Base-by-base conservation (phyloP, 2,329 filamentous ascomycete species). In the Trichoderma oligosporum region DNA sequence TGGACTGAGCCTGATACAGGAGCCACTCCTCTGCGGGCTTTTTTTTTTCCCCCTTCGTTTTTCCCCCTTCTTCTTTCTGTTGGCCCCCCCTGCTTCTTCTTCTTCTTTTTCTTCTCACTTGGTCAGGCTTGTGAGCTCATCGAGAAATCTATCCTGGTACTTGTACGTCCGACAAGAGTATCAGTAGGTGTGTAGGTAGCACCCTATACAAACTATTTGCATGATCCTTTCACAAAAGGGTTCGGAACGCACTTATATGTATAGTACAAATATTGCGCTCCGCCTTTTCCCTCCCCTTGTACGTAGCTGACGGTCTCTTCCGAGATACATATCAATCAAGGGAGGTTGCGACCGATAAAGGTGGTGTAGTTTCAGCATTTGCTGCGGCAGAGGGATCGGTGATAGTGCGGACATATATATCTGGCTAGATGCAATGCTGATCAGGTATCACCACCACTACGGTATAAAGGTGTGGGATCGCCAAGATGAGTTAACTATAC, bases 241-340 rank as follows among this genome's bases (percentile, higher is more conserved):
- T 29, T 24, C 39, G 31, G 51, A 45, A 54, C 51, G 51, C 39
- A 18, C 20, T 44, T 14, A 7, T 16, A 12, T 22, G 18, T 41
- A 42, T 12, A n/a, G n/a, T n/a, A n/a, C n/a, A n/a, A n/a, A n/a
- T 33, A 33, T 52, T 52, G 16, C 41, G 22, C 39, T 54, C 39
- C 41, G 51, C 29, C 29, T 31, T 54, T 54, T 54, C 49, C 16
- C 49, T 29, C 31, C 41, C 51, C 51, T 54, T 38, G 51, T 35
- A n/a, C n/a, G n/a, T n/a, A 54, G 24, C 33, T 22, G 27, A 44
- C 31, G 51, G 51, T 20, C 39, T 45, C 51, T 54, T 54, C 51
- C 51, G 41, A 54, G 51, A 54, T 45, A 11, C n/a, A 20, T 41
- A 38, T 27, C 38, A 46, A 16, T 29, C n/a, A 36, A 27, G n/a